Evolutionary conservation across 805 yeast species (phyloP).

Genomic region (Candida vaughaniae): DNA sequence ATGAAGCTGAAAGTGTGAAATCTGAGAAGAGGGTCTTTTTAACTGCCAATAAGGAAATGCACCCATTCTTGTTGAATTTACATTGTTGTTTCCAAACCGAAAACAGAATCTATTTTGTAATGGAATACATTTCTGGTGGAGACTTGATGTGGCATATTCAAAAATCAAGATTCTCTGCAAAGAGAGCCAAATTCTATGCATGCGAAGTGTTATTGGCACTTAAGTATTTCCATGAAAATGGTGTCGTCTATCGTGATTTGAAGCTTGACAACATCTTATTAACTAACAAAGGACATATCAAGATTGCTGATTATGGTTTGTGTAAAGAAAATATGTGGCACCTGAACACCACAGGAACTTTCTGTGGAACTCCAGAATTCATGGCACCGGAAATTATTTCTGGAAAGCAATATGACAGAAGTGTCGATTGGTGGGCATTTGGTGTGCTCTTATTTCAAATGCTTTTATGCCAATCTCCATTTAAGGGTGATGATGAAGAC

Average conservation of each 20-base stretch:
- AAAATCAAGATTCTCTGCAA: slow-evolving; percentile 80
- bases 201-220: slow-evolving; percentile 92
- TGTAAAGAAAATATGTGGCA: slow-evolving; percentile 92
- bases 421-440: slow-evolving; percentile 99
- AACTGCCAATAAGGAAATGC: slow-evolving; percentile 80
- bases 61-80: slow-evolving; percentile 88
- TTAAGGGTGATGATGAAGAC: slow-evolving; percentile 95
- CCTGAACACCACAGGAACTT: slow-evolving; percentile 85
- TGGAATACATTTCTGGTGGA: slow-evolving; percentile 98
- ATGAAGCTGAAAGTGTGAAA: slow-evolving; percentile 91
- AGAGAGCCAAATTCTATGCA: slow-evolving; percentile 95
- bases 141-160: slow-evolving; percentile 99
- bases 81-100: slow-evolving; percentile 98
- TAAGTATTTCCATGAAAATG: slow-evolving; percentile 92
- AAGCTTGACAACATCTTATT: slow-evolving; percentile 91
- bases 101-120: slow-evolving; percentile 93
- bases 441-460: slow-evolving; percentile 95
- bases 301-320: slow-evolving; percentile 95
- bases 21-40: slow-evolving; percentile 92
- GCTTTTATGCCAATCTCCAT: slow-evolving; percentile 95
- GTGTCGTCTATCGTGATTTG: slow-evolving; percentile 94
- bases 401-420: slow-evolving; percentile 88
- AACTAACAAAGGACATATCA: slow-evolving; percentile 89
- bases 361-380: slow-evolving; percentile 98
- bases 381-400: slow-evolving; percentile 98